Base-by-base conservation (phyloP, 371 early-diverging fungal species). In the Syncephalastrum sp. region DNA sequence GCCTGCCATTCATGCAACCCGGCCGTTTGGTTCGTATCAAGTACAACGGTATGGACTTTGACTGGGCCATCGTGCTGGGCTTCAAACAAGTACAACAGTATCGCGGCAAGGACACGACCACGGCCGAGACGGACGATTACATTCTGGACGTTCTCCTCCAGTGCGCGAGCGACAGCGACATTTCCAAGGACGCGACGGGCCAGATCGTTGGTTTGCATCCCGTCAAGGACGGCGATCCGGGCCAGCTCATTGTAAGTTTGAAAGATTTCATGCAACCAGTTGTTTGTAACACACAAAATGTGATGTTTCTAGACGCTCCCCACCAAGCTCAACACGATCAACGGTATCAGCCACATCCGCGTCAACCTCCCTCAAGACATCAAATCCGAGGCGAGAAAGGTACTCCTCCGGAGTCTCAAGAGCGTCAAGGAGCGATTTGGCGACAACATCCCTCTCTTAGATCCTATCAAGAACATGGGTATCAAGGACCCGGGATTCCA, bases 391-490 rank as follows among this genome's bases (percentile, higher is more conserved):
- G 60, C 38, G 38, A 33, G 10, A 33, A 33, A 33, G 38, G 38
- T 33, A 10, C 38, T 33, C 38, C 38, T 33, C 38, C 38, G 38
- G 38, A 65, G 70, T 4, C 38, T 33, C 10, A 33, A 59, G 63
- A 1, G 88, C 70, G 87, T 93, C 4, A 74, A 84, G 57, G 81
- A 75, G 63, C 82, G 92, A 27, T 91, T 94, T 65, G 78, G 82
- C 7, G 81, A 85, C 27, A 85, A 85, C 12, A 72, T 94, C 5
- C 95, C 95, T 8, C 64, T 88, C 14, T 67, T 98, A 64, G 96
- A 98, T 63, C 95, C 96, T 8, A 73, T 95, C 25, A 82, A 83
- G 48, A 92, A 97, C 64, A 93, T 97, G 94, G 81, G 82, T 21
- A 94, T 98, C 61, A 82, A 78, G 48, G 96, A 94, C 54, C 83